Evolutionary conservation across 495 filamentous ascomycete species (phyloP).

Genomic region (Bryoglossum gracile): DNA sequence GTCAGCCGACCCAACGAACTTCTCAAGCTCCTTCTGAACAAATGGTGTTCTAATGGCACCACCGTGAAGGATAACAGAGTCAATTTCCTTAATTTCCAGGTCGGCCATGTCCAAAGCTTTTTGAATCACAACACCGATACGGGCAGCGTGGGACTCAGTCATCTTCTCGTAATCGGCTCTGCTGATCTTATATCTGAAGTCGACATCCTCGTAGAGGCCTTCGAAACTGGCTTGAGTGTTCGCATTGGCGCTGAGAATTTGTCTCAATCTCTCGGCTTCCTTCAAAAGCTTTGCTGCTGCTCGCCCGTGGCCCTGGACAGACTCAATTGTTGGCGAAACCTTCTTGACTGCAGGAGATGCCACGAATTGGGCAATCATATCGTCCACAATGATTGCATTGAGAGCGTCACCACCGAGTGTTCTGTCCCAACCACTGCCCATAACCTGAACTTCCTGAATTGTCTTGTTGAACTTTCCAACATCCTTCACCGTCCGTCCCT

Average conservation of each 20-base stretch:
- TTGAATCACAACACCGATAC: constrained; percentile 62
- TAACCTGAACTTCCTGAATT: constrained; percentile 80
- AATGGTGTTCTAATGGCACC: constrained; percentile 89
- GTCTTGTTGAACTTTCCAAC: constrained; percentile 94
- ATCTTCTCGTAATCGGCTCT: constrained; percentile 77
- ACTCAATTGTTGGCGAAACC: constrained; percentile 47
- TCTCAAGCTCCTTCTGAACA: constrained; percentile 84
- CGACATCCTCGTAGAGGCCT: constrained; percentile 80
- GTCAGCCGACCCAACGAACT: constrained; percentile 55
- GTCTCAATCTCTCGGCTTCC: constrained; percentile 79
- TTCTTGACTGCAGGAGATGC: constrained; percentile 64
- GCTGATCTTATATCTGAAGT: constrained; percentile 87
- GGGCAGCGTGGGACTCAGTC: constrained; percentile 56
- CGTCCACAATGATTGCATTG: constrained; percentile 77
- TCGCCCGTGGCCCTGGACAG: constrained; percentile 69
- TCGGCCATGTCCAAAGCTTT: constrained; percentile 68
- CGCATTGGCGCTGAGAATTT: constrained; percentile 88
- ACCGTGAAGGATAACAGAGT: constrained; percentile 89
- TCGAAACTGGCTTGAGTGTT: constrained; percentile 78
- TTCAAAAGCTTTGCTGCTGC: constrained; percentile 84
- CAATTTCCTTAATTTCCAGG: constrained; percentile 66
- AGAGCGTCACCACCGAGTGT: constrained; percentile 84
- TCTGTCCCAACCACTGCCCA: constrained; percentile 83
- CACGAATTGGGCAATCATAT: constrained; percentile 77
- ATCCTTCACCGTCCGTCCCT: constrained; percentile 83